Evolutionary conservation across 1,284 basidiomycete genomes (phyloP).

Genomic region (Microbotryomycetes sp.): DNA sequence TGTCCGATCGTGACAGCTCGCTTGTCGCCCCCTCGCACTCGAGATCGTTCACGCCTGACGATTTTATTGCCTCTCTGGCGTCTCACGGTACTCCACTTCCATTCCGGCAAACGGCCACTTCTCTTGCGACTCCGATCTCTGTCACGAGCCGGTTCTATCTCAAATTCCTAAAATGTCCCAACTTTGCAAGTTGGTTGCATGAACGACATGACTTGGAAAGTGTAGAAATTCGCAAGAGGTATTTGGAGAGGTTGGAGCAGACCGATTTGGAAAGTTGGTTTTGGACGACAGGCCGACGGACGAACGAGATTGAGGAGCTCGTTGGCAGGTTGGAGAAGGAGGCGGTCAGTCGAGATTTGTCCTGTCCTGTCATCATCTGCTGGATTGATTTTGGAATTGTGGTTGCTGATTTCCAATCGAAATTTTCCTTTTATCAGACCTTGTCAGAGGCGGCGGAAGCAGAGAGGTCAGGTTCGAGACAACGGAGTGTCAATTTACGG

Average conservation of each 20-base stretch:
- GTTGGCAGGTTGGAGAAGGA: background rate
- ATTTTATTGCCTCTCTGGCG: conserved; percentile 77
- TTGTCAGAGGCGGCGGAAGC: background rate
- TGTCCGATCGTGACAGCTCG: too few relatives aligned
- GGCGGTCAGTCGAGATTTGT: too few relatives aligned
- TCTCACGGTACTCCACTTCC: conserved; percentile 52
- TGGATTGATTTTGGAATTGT: too few relatives aligned
- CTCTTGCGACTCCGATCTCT: conserved; percentile 7
- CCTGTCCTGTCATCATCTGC: too few relatives aligned
- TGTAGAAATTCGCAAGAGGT: conserved; percentile 21
- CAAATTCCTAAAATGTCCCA: conserved; percentile 19
- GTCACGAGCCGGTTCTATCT: conserved; percentile 28
- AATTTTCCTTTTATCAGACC: background rate
- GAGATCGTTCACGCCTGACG: conserved; percentile 64
- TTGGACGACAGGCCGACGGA: background rate
- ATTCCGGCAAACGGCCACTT: conserved; percentile 26
- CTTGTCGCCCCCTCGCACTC: conserved; percentile 52
- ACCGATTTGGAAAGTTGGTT: conserved; percentile 7
- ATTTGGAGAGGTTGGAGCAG: conserved; percentile 17
- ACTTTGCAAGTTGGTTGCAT: conserved; percentile 22
- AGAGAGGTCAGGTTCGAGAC: background rate
- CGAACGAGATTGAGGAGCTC: background rate
- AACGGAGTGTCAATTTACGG: background rate
- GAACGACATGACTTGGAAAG: conserved; percentile 12
- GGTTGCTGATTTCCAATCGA: background rate